Evolutionary conservation across 352 stramenopile species (phyloP), one percentile per base, ranked within the genome.

Genomic region (Phytophthora crassamura): DNA sequence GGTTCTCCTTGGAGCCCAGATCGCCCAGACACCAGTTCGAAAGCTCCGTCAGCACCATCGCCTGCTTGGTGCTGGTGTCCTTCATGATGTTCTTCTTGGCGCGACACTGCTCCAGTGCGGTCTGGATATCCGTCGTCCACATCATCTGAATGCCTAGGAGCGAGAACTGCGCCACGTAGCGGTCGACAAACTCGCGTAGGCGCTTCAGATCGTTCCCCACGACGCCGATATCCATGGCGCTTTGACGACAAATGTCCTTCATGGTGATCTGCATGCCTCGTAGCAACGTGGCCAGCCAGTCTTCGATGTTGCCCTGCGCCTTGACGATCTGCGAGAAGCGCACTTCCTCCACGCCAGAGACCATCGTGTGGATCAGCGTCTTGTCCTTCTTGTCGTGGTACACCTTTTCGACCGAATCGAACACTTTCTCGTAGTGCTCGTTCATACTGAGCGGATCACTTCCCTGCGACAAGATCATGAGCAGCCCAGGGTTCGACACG

Each of bases 301-400:
- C 97, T 72, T 99, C 97, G 48, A 99, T 99, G 57, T 99, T 99
- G 7, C 97, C 97, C 28, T 98, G 86, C 0, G 97, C 97, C 51
- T 98, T 98, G 2, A 99, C 96, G 15, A 97, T 87, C 43, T 91
- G 92, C 2, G 88, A 96, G 62, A 99, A 98, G 0, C 89, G 86
- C 39, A 99, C 95, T 66, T 98, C 85, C 56, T 99, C 95, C 7
- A 98, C 93, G 43, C 91, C 94, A 4, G 94, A 94, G 47, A 96
- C 97, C 75, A 98, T 97, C 16, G 81, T 94, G 57, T 97, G 84
- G 59, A 98, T 98, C 42, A 98, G 78, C 8, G 95, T 98, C 74
- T 98, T 98, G 82, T 99, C 97, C 58, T 99, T 99, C 64, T 98
- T 98, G 77, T 99, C 97, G 65, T 99, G 97, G 48, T 97, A 96